Evolutionary conservation across 129 eudicot species (phyloP).

Genomic region (Daucus carota): DH1_v3.0 NC_030387.2:7286501-7287000

Average conservation of each 20-base stretch:
- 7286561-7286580: conserved; percentile 18
- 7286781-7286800: conserved; percentile 44
- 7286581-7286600: conserved; percentile 43
- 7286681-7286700: neutral
- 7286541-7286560: conserved; percentile 21
- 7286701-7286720: neutral
- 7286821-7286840: neutral
- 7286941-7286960: conserved; percentile 54
- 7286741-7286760: conserved; percentile 63
- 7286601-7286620: conserved; percentile 33
- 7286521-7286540: conserved; percentile 68
- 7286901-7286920: conserved; percentile 46
- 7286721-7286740: conserved; percentile 24
- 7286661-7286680: conserved; percentile 2
- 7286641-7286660: conserved; percentile 62
- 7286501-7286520: conserved; percentile 40
- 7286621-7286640: conserved; percentile 53
- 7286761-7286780: conserved; percentile 49
- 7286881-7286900: neutral
- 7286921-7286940: conserved; percentile 40
- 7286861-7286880: neutral
- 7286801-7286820: conserved; percentile 51
- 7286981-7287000: conserved; percentile 61
- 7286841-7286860: neutral
- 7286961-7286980: conserved; percentile 55